Evolutionary conservation across 768 basidiomycete species (phyloP).

Genomic region (Boletus sensibilis): DNA sequence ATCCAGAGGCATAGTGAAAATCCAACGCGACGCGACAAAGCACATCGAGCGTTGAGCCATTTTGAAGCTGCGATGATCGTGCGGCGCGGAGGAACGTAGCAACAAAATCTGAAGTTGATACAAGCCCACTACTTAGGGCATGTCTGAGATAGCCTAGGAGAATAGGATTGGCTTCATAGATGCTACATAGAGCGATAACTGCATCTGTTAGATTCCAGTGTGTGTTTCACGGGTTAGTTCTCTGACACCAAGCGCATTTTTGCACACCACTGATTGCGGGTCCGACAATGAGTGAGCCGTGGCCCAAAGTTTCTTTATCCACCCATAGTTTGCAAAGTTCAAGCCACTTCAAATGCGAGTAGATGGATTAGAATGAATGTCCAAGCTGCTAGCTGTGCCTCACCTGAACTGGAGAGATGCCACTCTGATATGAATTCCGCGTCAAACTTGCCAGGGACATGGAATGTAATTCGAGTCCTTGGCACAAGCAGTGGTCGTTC

Average conservation of each 20-base stretch:
- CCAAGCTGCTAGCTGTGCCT: constrained; percentile 17
- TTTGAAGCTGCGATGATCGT: constrained; percentile 61
- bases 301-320: constrained; percentile 44
- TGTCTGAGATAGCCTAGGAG: constrained; percentile 64
- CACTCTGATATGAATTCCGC: constrained; percentile 71
- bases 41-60: constrained; percentile 63
- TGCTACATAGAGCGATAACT: constrained; percentile 61
- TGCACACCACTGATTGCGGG: constrained; percentile 57
- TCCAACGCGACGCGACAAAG: constrained; percentile 68
- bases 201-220: constrained; percentile 48
- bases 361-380: constrained; percentile 2
- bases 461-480: not conserved
- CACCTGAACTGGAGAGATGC: constrained; percentile 64
- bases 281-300: constrained; percentile 43
- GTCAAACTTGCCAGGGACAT: constrained; percentile 75
- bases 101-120: constrained; percentile 61
- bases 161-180: constrained; percentile 67
- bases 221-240: constrained; percentile 1
- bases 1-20: constrained; percentile 57
- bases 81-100: constrained; percentile 66
- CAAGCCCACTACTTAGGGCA: constrained; percentile 54
- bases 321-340: constrained; percentile 61
- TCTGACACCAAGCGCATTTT: not conserved
- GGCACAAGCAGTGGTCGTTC: not conserved
- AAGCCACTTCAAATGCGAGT: constrained; percentile 53